These are phyloP conservation scores for Danielia reshetovae DNA, from an alignment of 805 yeast genomes.

Conservation along the genomic window DNA sequence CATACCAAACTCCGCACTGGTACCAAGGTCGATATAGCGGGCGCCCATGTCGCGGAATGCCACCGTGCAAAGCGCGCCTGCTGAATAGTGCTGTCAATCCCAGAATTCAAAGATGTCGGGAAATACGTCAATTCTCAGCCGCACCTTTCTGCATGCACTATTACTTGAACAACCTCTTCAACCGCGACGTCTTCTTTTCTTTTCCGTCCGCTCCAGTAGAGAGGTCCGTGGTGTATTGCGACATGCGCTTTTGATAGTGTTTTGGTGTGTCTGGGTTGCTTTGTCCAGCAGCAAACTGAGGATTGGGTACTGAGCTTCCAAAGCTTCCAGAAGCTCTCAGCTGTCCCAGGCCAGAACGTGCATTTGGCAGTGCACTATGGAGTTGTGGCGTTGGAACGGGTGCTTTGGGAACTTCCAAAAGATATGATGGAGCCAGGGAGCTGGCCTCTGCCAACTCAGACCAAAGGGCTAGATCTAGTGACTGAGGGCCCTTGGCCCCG, in stretches of 20 bases:
- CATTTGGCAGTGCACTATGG: too few relatives aligned
- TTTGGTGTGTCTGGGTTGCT: slow-evolving; percentile 6
- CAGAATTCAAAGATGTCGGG: too few relatives aligned
- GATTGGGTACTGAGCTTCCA: slow-evolving; percentile 3
- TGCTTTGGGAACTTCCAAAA: slow-evolving; percentile 10
- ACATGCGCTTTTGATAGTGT: slow-evolving; percentile 12
- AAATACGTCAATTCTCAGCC: too few relatives aligned
- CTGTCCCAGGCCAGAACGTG: too few relatives aligned
- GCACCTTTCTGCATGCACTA: too few relatives aligned
- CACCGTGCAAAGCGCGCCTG: too few relatives aligned
- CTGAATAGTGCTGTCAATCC: too few relatives aligned
- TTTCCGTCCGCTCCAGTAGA: slow-evolving; percentile 10
- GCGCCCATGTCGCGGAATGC: too few relatives aligned
- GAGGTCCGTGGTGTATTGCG: slow-evolving; percentile 12
- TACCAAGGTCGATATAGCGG: too few relatives aligned
- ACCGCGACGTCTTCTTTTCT: slow-evolving; percentile 17
- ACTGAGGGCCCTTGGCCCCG: slow-evolving; percentile 30
- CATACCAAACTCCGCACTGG: too few relatives aligned
- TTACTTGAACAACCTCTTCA: slow-evolving; percentile 16
- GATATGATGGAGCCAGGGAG: slow-evolving; percentile 15
- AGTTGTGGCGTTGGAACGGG: too few relatives aligned
- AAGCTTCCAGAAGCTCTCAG: neutral
- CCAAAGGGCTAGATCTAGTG: slow-evolving; percentile 34
- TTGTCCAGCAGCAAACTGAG: slow-evolving; percentile 5
- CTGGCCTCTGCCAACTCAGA: slow-evolving; percentile 10